Evolutionary conservation across 768 basidiomycete species (phyloP), one percentile per base, ranked within the genome.

Genomic region (Psilocybe tampanensis): DNA sequence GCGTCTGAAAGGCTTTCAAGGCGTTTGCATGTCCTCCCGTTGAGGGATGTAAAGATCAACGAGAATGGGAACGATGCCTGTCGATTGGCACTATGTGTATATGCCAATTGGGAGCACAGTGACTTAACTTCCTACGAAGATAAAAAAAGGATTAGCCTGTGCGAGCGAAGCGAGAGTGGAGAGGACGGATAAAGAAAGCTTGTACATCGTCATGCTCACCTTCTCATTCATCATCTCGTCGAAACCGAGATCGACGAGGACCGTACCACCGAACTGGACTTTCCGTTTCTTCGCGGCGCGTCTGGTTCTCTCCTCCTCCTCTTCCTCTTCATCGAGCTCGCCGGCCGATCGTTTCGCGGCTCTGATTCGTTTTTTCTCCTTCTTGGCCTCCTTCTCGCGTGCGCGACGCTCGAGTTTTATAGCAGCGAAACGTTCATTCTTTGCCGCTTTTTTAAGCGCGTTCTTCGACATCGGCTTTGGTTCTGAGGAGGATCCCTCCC

Each of bases 161-260:
- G 26, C 2, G 39, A 50, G 23, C 22, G 48, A 29, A 45, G 44
- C 34, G 24, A 56, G 32, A 50, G 55, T 43, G 41, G 19, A 33
- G 45, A 66, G 49, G n/a, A 60, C 50, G 59, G 60, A 60, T 59
- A 48, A 49, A 44, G 50, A 52, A 61, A 19, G 19, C 43, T 51
- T 64, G 54, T 66, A 64, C 62, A 59, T 59, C 43, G 60, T 61
- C 32, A 22, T 52, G 71, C 87, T 62, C 71, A 95, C 95, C 77
- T 95, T 93, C 60, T 96, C 94, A 55, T 78, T 86, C 96, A 98
- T 98, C 73, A 87, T 77, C 43, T 95, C 84, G 69, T 98, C 95
- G 70, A 97, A 98, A 8, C 88, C 93, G 17, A 98, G 79, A 74
- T 99, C 97, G 18, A 98, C 71, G 32, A 93, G 84, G 2, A 94